Percentiles rank a stretch among this genome's conserved stretches.
phyloP scores from a whole-genome alignment of 768 basidiomycete species.

The Chiua virens region DNA sequence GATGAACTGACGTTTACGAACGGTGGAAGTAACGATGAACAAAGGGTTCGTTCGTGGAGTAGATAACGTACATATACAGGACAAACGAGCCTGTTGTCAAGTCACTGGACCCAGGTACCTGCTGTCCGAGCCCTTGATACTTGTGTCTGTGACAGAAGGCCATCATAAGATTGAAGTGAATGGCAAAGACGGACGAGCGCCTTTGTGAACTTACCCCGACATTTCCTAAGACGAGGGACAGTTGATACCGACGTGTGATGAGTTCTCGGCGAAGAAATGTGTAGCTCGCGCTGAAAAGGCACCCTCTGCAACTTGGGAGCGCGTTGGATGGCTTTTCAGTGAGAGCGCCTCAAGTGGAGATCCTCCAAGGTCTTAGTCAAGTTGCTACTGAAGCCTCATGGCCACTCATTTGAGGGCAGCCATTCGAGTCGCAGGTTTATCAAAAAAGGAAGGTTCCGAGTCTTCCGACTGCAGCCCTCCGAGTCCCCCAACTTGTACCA shows the following conservation, averaged over 20 bases:
- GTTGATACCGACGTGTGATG: not conserved
- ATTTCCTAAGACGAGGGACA: not conserved
- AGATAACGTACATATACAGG: too few relatives aligned
- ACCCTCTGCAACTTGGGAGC: not conserved
- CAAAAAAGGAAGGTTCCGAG: too few relatives aligned
- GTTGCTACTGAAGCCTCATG: not conserved
- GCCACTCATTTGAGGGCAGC: constrained; percentile 8
- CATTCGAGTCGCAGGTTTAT: too few relatives aligned
- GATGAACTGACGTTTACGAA: not conserved
- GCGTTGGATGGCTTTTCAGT: constrained; percentile 2
- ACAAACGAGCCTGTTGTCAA: not conserved
- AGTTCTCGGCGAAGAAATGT: not conserved
- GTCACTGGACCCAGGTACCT: not conserved
- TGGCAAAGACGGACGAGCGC: not conserved
- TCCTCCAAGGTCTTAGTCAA: not conserved
- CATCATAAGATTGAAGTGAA: not conserved
- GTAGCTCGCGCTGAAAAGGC: constrained; percentile 7
- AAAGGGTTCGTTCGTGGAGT: too few relatives aligned
- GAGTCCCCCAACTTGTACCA: too few relatives aligned
- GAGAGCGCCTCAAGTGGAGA: not conserved
- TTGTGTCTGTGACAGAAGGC: not conserved
- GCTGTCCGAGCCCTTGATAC: not conserved
- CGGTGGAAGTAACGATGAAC: too few relatives aligned
- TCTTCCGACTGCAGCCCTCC: too few relatives aligned
- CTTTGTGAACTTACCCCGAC: not conserved